Percentiles rank a stretch among this genome's conserved stretches.
phyloP scores from a whole-genome alignment of 768 basidiomycete genomes.

The Floccularia luteovirens region DNA sequence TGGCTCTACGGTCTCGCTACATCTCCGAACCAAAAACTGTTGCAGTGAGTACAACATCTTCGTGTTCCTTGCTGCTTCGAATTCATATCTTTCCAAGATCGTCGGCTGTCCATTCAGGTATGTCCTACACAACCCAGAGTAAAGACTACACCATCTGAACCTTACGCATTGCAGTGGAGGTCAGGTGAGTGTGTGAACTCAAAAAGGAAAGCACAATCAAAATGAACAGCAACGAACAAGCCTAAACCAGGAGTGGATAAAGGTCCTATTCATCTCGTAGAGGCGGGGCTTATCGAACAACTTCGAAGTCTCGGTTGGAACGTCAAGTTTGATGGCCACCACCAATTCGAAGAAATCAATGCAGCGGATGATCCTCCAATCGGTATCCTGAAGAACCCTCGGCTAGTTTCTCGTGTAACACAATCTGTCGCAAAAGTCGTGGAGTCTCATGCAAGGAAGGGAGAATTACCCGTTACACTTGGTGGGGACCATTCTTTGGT shows the following conservation, averaged over 20 bases:
- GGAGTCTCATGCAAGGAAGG: constrained; percentile 66
- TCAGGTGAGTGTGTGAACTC: constrained; percentile 36
- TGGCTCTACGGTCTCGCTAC: constrained; percentile 34
- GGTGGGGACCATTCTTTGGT: constrained; percentile 97
- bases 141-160: constrained; percentile 4
- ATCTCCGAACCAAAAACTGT: constrained; percentile 65
- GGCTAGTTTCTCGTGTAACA: constrained; percentile 77
- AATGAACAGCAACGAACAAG: constrained; percentile 25
- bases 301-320: constrained; percentile 78
- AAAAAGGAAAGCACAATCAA: neutral
- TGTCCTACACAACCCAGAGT: constrained; percentile 17
- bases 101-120: constrained; percentile 96
- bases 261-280: constrained; percentile 82
- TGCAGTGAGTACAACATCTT: constrained; percentile 49
- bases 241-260: constrained; percentile 76
- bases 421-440: constrained; percentile 74
- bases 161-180: constrained; percentile 40
- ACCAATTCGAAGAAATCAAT: constrained; percentile 76
- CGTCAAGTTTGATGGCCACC: constrained; percentile 85
- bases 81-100: constrained; percentile 41
- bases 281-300: constrained; percentile 78
- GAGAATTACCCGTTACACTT: constrained; percentile 81
- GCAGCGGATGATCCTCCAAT: constrained; percentile 67
- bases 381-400: constrained; percentile 85
- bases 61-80: neutral